Evolutionary conservation across 306 rosid species (phyloP).

Genomic region (cucumber (Cucumis sativus)): DNA sequence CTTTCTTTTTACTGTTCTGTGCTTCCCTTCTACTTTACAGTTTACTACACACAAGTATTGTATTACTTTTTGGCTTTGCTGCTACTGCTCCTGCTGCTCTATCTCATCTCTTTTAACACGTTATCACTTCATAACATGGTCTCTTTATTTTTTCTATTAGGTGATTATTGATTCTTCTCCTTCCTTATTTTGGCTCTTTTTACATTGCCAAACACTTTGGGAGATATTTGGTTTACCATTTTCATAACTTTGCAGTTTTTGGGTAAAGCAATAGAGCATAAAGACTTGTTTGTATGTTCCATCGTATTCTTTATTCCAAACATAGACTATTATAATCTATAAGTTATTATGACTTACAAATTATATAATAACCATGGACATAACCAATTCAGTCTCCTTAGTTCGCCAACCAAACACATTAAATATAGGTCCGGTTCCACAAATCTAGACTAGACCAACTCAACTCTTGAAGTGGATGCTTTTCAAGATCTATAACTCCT

Average conservation of each 20-base stretch:
- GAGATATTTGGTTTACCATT: not conserved
- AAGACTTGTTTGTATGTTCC: not conserved
- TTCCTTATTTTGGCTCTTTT: not conserved
- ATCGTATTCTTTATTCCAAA: too few species aligned
- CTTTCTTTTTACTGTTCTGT: slow-evolving; percentile 4
- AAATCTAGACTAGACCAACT: not conserved
- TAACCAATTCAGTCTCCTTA: too few species aligned
- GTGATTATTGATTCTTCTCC: not conserved
- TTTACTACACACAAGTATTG: not conserved
- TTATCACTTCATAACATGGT: not conserved
- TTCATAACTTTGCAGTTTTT: not conserved
- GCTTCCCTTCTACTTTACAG: slow-evolving; percentile 2
- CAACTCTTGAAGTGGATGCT: not conserved
- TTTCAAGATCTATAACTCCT: not conserved
- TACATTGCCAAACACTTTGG: not conserved
- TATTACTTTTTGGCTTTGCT: not conserved
- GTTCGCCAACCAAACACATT: too few species aligned
- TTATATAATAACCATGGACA: too few species aligned
- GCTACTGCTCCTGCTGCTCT: not conserved
- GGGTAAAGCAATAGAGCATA: not conserved
- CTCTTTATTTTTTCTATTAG: not conserved
- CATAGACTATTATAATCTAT: too few species aligned
- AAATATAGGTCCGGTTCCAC: not conserved
- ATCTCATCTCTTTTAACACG: not conserved
- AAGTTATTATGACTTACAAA: too few species aligned